Percentiles rank a stretch among this genome's conserved stretches.
Conservation (phyloP, 2,329 filamentous ascomycete species). For the Aureobasidium vineae region DNA sequence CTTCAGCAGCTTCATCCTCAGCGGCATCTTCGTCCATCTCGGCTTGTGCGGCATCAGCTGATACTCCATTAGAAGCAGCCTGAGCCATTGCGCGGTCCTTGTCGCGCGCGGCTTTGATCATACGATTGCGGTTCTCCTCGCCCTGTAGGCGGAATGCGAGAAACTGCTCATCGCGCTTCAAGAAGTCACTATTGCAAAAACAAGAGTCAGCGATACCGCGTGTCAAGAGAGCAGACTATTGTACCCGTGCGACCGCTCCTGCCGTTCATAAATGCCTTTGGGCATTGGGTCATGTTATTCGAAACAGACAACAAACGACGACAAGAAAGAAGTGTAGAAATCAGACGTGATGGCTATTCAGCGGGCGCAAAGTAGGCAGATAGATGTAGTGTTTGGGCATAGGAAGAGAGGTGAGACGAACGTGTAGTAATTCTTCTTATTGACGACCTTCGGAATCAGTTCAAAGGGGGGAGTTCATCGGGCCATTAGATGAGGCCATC, state of each 20-base stretch:
- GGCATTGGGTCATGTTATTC: slow-evolving; percentile 22
- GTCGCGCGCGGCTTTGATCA: slow-evolving; percentile 84
- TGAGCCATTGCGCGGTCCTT: slow-evolving; percentile 81
- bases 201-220: slow-evolving; percentile 25
- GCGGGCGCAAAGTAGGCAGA: background rate
- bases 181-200: slow-evolving; percentile 69
- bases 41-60: slow-evolving; percentile 43
- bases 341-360: background rate
- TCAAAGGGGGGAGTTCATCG: slow-evolving; percentile 26
- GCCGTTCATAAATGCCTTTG: slow-evolving; percentile 27
- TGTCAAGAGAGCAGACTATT: background rate
- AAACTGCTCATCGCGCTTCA: slow-evolving; percentile 97
- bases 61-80: slow-evolving; percentile 64
- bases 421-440: slow-evolving; percentile 99
- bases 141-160: slow-evolving; percentile 83
- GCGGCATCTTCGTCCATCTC: slow-evolving; percentile 54
- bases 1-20: slow-evolving; percentile 56
- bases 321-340: background rate
- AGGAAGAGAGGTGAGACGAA: slow-evolving; percentile 47
- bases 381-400: background rate
- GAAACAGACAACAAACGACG: background rate
- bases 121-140: slow-evolving; percentile 78
- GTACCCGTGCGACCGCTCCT: slow-evolving; percentile 26
- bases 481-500: slow-evolving; percentile 26
- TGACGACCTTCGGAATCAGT: slow-evolving; percentile 60